Evolutionary conservation across 768 basidiomycete genomes (phyloP), one percentile per base, ranked within the genome.

Genomic region (Trametes punicea): DNA sequence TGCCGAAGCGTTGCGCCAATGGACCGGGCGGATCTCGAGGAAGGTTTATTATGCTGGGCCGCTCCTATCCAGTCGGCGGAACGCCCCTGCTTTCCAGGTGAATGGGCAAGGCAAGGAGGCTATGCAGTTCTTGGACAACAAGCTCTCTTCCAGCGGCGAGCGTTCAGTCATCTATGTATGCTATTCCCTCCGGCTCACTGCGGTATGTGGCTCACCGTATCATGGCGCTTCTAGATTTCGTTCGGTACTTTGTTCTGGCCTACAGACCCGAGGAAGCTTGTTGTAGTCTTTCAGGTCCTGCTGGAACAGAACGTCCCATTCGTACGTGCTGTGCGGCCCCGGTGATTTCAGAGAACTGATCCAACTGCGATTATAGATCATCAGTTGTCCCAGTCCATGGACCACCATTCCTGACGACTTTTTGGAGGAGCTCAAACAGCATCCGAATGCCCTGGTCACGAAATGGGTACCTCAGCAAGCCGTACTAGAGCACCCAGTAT

Each of bases 391-490:
- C 18, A 44, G 29, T 1, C 40, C 47, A 1, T 23, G 31, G 4
- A 25, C 46, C 3, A 8, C 34, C 2, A 29, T 57, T 15, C 44
- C 50, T 2, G 50, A 51, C 1, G 30, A 44, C 0, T 31, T 21
- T 16, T 21, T 31, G 38, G 13, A 25, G 8, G 52, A 33, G 36
- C 21, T 57, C 0, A 13, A 27, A 0, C 20, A 23, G n/a, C 52
- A 52, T 18, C 20, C 11, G 18, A 4, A 18, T 6, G 56, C 40
- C 1, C 15, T 46, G 16, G 25, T 57, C 27, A 20, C 49, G 0
- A 18, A 41, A 11, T 57, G 56, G 56, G n/a, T 44, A 2, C 49
- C 50, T 2, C 56, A 57, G n/a, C 50, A 57, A 25, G 23, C 34
- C 0, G 27, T 47, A 6, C 44, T 57, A 2, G 23, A 45, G 15